These are phyloP conservation scores for Podospora pseudoanserina DNA, from an alignment of 495 filamentous ascomycete genomes.

Conservation along the genomic window DNA sequence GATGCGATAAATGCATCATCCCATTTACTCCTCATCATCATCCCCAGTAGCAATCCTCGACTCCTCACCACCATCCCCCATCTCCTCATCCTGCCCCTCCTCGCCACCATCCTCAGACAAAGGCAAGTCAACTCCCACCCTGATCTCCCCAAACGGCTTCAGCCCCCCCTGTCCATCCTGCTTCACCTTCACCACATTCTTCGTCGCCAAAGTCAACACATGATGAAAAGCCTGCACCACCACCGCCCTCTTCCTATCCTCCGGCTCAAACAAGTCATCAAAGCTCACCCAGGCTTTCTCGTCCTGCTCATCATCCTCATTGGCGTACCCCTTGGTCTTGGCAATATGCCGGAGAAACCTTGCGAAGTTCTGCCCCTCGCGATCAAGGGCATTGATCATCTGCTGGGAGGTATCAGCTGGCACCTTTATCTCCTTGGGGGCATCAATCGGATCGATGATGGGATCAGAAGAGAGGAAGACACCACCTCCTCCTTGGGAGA, in stretches of 20 bases:
- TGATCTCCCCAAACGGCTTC: slow-evolving; percentile 39
- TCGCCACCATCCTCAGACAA: slow-evolving; percentile 3
- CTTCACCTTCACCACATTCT: slow-evolving; percentile 52
- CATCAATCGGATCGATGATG: slow-evolving; percentile 12
- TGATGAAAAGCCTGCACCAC: slow-evolving; percentile 74
- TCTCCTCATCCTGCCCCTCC: not conserved
- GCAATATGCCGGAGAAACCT: slow-evolving; percentile 54
- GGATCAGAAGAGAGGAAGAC: slow-evolving; percentile 19
- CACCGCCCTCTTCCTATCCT: slow-evolving; percentile 51
- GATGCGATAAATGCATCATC: not conserved
- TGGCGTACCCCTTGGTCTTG: slow-evolving; percentile 34
- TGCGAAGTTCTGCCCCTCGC: slow-evolving; percentile 41
- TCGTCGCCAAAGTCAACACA: slow-evolving; percentile 65
- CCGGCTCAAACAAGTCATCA: slow-evolving; percentile 52
- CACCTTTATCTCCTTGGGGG: not conserved
- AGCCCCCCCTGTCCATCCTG: slow-evolving; percentile 42
- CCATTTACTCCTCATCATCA: not conserved
- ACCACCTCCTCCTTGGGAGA: slow-evolving; percentile 11
- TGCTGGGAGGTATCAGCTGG: slow-evolving; percentile 20
- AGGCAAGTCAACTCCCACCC: slow-evolving; percentile 28
- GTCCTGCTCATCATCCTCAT: slow-evolving; percentile 30
- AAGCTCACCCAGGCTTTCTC: slow-evolving; percentile 46
- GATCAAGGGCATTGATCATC: slow-evolving; percentile 31
- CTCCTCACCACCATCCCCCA: not conserved
- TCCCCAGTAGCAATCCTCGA: not conserved